Conservation (phyloP, 352 stramenopile species). For the Ophiocytium majus region DNA sequence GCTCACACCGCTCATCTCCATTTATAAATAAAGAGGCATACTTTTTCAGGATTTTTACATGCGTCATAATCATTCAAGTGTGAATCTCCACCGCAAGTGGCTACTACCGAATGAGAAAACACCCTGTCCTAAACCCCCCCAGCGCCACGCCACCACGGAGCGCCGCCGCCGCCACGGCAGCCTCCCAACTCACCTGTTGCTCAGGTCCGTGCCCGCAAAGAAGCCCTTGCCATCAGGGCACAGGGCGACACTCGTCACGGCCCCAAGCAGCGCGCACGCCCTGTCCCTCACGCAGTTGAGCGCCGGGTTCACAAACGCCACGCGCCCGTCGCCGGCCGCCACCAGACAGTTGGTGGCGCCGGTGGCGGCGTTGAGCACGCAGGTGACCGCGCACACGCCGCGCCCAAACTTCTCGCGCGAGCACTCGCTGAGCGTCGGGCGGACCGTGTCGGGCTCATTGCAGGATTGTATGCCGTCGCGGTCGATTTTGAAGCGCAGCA, state of each 20-base stretch:
- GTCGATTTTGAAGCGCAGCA: conserved; percentile 89
- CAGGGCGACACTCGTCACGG: conserved; percentile 79
- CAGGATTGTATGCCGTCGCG: conserved; percentile 77
- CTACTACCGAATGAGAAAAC: too few species aligned
- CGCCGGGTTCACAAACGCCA: conserved; percentile 76
- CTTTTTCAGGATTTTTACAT: too few species aligned
- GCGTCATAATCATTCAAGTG: too few species aligned
- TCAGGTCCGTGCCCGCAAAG: conserved; percentile 84
- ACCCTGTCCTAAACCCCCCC: too few species aligned
- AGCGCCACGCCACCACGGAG: too few species aligned
- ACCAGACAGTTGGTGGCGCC: conserved; percentile 78
- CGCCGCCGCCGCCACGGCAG: too few species aligned
- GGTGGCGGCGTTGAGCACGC: conserved; percentile 69
- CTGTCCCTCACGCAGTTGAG: conserved; percentile 45
- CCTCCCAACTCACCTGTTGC: conserved; percentile 90
- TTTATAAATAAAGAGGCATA: too few species aligned
- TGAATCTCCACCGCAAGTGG: too few species aligned
- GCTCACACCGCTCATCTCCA: too few species aligned
- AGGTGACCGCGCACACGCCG: conserved; percentile 76
- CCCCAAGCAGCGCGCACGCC: conserved; percentile 79
- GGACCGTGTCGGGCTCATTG: conserved; percentile 67
- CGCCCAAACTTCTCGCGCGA: conserved; percentile 87
- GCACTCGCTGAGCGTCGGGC: conserved; percentile 70
- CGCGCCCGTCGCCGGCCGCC: conserved; percentile 81
- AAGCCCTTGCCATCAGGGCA: conserved; percentile 66